Percentiles rank a stretch among this genome's conserved stretches.
Evolutionary conservation across 1,284 basidiomycete genomes (phyloP).

Genomic region (Trichosporon inkin): DNA sequence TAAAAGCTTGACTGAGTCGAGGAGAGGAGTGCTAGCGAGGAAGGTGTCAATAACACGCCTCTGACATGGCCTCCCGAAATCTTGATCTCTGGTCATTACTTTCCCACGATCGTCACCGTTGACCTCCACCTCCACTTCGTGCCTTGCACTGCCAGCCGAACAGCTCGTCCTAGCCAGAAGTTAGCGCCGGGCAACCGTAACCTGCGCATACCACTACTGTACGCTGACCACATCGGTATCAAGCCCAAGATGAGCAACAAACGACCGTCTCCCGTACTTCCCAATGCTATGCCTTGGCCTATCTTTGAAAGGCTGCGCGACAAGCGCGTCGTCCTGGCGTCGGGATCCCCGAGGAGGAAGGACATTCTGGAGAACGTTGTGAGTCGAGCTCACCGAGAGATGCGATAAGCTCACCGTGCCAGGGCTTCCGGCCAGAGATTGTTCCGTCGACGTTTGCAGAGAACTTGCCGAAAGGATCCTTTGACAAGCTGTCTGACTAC

Average conservation of each 20-base stretch:
- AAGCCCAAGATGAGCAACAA: conserved; percentile 11
- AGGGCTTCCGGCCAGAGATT: conserved; percentile 83
- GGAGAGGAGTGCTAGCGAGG: neutral
- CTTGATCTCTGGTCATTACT: neutral
- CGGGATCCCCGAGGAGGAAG: conserved; percentile 74
- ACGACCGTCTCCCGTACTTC: conserved; percentile 56
- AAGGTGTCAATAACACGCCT: neutral
- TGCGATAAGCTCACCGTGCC: conserved; percentile 11
- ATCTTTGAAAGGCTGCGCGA: conserved; percentile 66
- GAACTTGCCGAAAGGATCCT: conserved; percentile 66
- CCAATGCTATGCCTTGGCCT: conserved; percentile 66
- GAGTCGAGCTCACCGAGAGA: conserved; percentile 44
- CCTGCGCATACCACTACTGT: neutral
- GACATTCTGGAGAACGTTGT: conserved; percentile 79
- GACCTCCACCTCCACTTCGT: neutral
- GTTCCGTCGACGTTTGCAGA: conserved; percentile 86
- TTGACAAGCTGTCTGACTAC: conserved; percentile 76
- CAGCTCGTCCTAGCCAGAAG: no score
- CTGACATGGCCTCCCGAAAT: neutral
- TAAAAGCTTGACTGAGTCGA: neutral
- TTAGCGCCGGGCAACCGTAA: no score
- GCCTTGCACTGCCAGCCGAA: no score
- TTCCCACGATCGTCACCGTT: conserved; percentile 6
- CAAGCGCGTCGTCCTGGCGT: conserved; percentile 74
- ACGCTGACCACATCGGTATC: neutral